These are phyloP conservation scores for Jasminum sambac DNA, from an alignment of 257 asterid species.

Conservation along the genomic window DNA sequence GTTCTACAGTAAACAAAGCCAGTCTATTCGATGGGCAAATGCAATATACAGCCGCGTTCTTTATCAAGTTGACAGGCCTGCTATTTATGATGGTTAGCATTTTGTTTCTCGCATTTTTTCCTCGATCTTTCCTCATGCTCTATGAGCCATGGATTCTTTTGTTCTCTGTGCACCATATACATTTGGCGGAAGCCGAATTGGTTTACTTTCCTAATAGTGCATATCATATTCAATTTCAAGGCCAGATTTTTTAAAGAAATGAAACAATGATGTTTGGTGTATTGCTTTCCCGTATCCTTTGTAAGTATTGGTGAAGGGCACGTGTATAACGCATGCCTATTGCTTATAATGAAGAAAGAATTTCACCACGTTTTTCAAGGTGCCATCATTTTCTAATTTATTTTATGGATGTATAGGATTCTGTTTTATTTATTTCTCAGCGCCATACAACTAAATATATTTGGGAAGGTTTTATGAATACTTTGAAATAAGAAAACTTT, in stretches of 20 bases:
- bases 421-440: neutral
- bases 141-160: constrained; percentile 7
- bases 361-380: neutral
- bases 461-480: too few relatives aligned
- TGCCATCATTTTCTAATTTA: neutral
- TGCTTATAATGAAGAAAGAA: neutral
- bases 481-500: too few relatives aligned
- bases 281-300: neutral
- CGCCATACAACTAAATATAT: too few relatives aligned
- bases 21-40: constrained; percentile 78
- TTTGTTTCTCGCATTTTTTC: constrained; percentile 9
- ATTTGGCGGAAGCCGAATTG: neutral
- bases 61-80: constrained; percentile 80
- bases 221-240: neutral
- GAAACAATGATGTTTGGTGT: neutral
- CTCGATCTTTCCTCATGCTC: constrained; percentile 17
- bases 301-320: neutral
- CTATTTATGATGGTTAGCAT: constrained; percentile 74
- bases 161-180: neutral
- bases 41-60: constrained; percentile 66
- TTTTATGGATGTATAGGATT: neutral
- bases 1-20: constrained; percentile 91
- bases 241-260: neutral
- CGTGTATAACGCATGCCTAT: neutral
- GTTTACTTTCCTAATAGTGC: neutral